Evolutionary conservation across 2,329 filamentous ascomycete species (phyloP).

Genomic region (Trichoderma sp.): DNA sequence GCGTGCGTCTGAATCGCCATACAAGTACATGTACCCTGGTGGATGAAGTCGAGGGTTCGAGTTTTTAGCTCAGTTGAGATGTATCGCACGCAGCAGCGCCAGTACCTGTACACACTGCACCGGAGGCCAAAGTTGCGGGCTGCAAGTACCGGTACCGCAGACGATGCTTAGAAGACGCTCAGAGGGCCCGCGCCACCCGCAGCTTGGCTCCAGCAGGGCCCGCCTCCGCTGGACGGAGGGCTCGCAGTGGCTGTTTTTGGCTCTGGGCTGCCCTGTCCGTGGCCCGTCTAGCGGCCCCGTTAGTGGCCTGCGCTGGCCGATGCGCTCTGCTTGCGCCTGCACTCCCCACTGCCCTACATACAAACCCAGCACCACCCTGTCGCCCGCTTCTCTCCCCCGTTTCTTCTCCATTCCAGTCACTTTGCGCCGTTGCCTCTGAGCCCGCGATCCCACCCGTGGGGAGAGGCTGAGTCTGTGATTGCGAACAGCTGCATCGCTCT

Average conservation of each 20-base stretch:
- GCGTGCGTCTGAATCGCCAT: conserved; percentile 8
- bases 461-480: conserved; percentile 18
- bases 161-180: background rate
- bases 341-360: conserved; percentile 24
- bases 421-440: conserved; percentile 20
- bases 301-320: conserved; percentile 7
- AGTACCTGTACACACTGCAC: background rate
- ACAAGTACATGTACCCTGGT: background rate
- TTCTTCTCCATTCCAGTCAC: conserved; percentile 20
- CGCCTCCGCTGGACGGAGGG: conserved; percentile 17
- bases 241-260: conserved; percentile 13
- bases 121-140: background rate
- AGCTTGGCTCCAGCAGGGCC: conserved; percentile 19
- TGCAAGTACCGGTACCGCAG: background rate
- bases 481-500: conserved; percentile 14
- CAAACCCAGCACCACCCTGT: conserved; percentile 14
- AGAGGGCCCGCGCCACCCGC: conserved; percentile 20
- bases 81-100: background rate
- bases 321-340: conserved; percentile 10
- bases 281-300: conserved; percentile 4
- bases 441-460: conserved; percentile 20
- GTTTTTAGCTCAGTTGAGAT: background rate
- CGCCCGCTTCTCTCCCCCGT: conserved; percentile 18
- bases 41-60: background rate
- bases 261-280: conserved; percentile 1